A percentile compares a stretch with the other conserved stretches of the same genome.
Evolutionary conservation across 2,329 filamentous ascomycete species (phyloP).

Genomic region (Zymoseptoria tritici): DNA sequence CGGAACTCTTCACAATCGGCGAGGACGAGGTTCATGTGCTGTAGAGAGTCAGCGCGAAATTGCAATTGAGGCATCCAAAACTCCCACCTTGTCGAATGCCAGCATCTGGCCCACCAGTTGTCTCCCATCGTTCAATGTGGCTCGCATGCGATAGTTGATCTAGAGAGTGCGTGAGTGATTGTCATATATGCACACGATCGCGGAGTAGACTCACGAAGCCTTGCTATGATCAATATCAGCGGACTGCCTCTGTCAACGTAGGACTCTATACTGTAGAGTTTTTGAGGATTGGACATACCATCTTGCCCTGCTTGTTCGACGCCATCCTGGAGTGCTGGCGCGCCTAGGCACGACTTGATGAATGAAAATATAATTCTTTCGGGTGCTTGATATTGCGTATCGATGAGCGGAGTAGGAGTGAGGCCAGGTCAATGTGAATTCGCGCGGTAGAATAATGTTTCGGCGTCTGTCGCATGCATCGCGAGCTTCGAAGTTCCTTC

Average conservation of each 20-base stretch:
- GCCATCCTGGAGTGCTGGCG: slow-evolving; percentile 37
- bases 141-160: slow-evolving; percentile 99
- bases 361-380: background rate
- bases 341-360: slow-evolving; percentile 35
- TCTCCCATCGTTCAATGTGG: slow-evolving; percentile 88
- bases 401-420: background rate
- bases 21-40: slow-evolving; percentile 99
- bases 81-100: slow-evolving; percentile 84
- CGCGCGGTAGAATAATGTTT: background rate
- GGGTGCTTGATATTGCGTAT: background rate
- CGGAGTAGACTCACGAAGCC: slow-evolving; percentile 50
- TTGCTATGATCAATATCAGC: slow-evolving; percentile 45
- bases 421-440: background rate
- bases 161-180: slow-evolving; percentile 34
- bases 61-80: background rate
- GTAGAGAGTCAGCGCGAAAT: slow-evolving; percentile 16
- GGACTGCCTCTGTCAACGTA: slow-evolving; percentile 39
- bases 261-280: slow-evolving; percentile 20
- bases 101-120: slow-evolving; percentile 98
- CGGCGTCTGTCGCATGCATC: background rate
- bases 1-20: slow-evolving; percentile 98
- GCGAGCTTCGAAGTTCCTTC: background rate
- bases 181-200: background rate
- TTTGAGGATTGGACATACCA: slow-evolving; percentile 60
- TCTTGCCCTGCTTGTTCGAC: slow-evolving; percentile 84